Percentiles rank a stretch among this genome's conserved stretches.
These are phyloP conservation scores for Salix brachista DNA, from an alignment of 345 rosid species.

Conservation along the genomic window DNA sequence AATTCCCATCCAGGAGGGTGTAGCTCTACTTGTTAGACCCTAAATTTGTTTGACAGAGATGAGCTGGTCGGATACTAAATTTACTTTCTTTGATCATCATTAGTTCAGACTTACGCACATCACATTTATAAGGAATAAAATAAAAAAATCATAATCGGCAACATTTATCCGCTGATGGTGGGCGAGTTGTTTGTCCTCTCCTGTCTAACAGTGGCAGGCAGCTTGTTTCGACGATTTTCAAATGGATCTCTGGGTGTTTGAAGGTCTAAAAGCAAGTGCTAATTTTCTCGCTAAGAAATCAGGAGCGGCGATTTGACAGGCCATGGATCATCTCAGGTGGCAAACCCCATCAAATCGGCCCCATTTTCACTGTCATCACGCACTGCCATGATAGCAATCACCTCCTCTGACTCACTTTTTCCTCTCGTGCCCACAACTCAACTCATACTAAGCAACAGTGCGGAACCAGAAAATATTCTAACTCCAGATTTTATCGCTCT, in stretches of 20 bases:
- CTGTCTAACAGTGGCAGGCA: not conserved
- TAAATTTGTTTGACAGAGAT: too few species aligned
- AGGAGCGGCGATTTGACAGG: conserved; percentile 17
- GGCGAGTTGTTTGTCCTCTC: not conserved
- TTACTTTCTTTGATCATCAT: too few species aligned
- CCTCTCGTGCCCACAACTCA: conserved; percentile 16
- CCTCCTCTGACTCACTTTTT: not conserved
- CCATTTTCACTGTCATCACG: conserved; percentile 11
- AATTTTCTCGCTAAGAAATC: not conserved
- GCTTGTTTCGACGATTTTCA: not conserved
- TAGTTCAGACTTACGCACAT: too few species aligned
- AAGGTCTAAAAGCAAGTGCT: not conserved
- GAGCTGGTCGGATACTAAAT: too few species aligned
- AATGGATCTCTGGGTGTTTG: not conserved
- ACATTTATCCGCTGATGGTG: conserved; percentile 24
- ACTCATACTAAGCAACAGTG: conserved; percentile 16
- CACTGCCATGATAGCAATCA: conserved; percentile 17
- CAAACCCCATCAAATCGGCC: conserved; percentile 12
- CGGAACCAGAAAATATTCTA: conserved; percentile 38
- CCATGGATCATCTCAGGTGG: not conserved
- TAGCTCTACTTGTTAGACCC: too few species aligned
- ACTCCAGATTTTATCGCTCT: conserved; percentile 33
- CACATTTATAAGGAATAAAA: too few species aligned
- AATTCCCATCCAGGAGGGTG: too few species aligned
- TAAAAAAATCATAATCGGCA: not conserved